A percentile compares a stretch with the other conserved stretches of the same genome.
Evolutionary conservation across 2,329 filamentous ascomycete genomes (phyloP).

Genomic region (Phialocephala sp.): DNA sequence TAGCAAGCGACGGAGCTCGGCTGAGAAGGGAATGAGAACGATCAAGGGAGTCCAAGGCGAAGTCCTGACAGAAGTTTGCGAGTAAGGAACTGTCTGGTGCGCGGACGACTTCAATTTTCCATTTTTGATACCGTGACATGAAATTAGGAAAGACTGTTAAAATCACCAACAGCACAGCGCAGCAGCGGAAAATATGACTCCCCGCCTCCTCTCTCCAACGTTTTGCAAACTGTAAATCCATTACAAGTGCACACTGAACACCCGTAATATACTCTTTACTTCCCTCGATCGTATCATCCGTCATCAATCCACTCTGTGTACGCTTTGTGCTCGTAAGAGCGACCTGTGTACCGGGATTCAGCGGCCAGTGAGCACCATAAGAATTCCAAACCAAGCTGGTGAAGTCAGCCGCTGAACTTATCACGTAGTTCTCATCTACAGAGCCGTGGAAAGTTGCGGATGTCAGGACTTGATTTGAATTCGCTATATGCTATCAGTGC

Average conservation of each 20-base stretch:
- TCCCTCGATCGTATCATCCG: slow-evolving; percentile 10
- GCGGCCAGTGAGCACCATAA: slow-evolving; percentile 25
- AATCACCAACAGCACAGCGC: background rate
- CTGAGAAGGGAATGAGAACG: background rate
- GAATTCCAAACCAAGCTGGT: slow-evolving; percentile 24
- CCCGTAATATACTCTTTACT: slow-evolving; percentile 11
- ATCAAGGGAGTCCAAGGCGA: background rate
- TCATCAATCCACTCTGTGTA: background rate
- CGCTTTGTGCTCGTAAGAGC: background rate
- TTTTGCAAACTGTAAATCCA: no score
- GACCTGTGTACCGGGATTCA: slow-evolving; percentile 23
- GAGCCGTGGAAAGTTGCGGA: slow-evolving; percentile 20
- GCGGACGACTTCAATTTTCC: background rate
- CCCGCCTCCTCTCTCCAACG: background rate
- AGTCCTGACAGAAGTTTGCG: background rate
- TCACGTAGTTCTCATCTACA: slow-evolving; percentile 12
- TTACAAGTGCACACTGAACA: background rate
- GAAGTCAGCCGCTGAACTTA: slow-evolving; percentile 11
- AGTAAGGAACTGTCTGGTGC: background rate
- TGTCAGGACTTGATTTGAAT: slow-evolving; percentile 18
- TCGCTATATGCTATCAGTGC: background rate
- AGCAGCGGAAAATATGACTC: background rate
- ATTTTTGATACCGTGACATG: background rate
- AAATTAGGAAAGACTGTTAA: background rate
- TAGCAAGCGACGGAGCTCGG: no score